Evolutionary conservation across 257 asterid species (phyloP).

Genomic region (Penstemon newberryi): DNA sequence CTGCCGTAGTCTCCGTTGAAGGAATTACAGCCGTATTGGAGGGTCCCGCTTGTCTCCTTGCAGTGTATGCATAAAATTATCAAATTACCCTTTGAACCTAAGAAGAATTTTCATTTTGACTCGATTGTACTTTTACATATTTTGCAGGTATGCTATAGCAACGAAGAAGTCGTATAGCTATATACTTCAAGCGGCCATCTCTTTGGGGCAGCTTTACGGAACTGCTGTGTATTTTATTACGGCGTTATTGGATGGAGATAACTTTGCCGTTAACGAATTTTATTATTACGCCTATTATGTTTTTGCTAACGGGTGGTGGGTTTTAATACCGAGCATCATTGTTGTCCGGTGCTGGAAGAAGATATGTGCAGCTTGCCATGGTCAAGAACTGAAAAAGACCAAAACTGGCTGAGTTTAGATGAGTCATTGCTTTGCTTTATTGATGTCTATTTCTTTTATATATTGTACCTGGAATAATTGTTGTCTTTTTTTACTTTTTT

Average conservation of each 20-base stretch:
- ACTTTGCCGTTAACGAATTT: slow-evolving; percentile 56
- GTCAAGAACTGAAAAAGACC: slow-evolving; percentile 56
- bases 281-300: slow-evolving; percentile 65
- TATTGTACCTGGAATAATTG: background rate
- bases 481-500: too few relatives aligned
- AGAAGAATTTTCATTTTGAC: too few relatives aligned
- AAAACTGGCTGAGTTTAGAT: slow-evolving; percentile 37
- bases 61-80: slow-evolving; percentile 51
- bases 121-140: background rate
- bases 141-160: slow-evolving; percentile 82
- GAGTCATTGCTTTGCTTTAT: background rate
- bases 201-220: slow-evolving; percentile 81
- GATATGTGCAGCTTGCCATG: slow-evolving; percentile 56
- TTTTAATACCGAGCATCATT: slow-evolving; percentile 61
- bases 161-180: slow-evolving; percentile 62
- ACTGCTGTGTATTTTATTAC: slow-evolving; percentile 68
- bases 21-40: slow-evolving; percentile 73
- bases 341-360: slow-evolving; percentile 66
- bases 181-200: slow-evolving; percentile 73
- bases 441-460: background rate
- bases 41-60: slow-evolving; percentile 83
- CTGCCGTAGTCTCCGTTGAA: slow-evolving; percentile 67
- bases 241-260: slow-evolving; percentile 75
- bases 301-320: slow-evolving; percentile 73
- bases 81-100: background rate